Base-by-base conservation (phyloP, 176 grass and related monocot species). In the Oryza glumipatula region DNA sequence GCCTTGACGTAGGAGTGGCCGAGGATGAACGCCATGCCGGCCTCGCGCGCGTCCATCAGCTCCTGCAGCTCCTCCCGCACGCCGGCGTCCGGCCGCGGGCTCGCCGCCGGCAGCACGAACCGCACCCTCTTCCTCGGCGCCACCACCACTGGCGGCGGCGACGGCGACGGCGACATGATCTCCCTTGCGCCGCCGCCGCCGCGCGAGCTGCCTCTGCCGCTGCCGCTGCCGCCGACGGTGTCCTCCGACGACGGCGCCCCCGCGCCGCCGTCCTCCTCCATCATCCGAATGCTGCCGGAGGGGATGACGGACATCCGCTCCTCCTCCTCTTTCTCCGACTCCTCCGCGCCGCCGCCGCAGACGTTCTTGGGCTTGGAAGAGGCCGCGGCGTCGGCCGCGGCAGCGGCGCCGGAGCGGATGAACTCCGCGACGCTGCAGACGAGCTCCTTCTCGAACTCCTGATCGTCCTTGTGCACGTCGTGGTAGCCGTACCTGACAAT, bases 1-100 rank as follows among this genome's bases (percentile, higher is more conserved):
- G 96, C 93, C 88, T 92, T 92, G 49, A 99, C 91, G 72, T 99
- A 92, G 43, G 83, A 99, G 77, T 92, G 67, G 30, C 91, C 91
- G 1, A 96, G 87, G 76, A 99, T 99, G 89, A 96, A 99, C 28
- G 91, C 96, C 96, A 96, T 96, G 70, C 96, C 93, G 5, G 96
- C 93, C 73, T 99, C 96, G 46, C 96, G 86, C 5, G 93, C 96
- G 52, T 99, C 91, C 63, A 86, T 92, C 15, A 99, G 86, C 60
- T 96, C 96, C 58, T 78, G 88, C 49, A 99, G 86, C 88, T 99
- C 96, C 76, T 94, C 96, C 81, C 85, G 83, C 68, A 91, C 89
- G 35, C 91, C 79, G 7, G 81, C 60, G 68, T 92, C 77, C 67
- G 84, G 89, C 80, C 88, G 90, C 17, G 89, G 77, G 75, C 88